A percentile compares a stretch with the other conserved stretches of the same genome.
Evolutionary conservation across 345 rosid genomes (phyloP).

Genomic region (Euphorbia tirucalli): DNA sequence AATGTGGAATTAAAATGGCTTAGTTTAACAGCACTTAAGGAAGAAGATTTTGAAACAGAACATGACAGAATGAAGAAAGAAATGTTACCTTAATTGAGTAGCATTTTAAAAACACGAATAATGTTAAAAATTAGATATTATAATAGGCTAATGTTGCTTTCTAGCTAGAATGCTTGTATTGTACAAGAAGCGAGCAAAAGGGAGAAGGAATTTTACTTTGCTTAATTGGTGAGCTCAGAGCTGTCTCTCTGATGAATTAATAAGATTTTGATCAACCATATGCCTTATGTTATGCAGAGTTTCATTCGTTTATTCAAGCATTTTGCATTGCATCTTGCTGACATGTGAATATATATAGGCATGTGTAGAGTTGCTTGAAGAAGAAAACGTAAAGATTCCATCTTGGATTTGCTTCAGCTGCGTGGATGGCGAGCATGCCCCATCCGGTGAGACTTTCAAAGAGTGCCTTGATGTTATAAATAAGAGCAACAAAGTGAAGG

Average conservation of each 20-base stretch:
- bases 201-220: too few relatives aligned
- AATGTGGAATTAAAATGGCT: neutral
- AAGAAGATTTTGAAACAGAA: neutral
- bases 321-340: neutral
- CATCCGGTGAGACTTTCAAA: slow-evolving; percentile 77
- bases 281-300: too few relatives aligned
- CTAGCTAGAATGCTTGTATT: neutral
- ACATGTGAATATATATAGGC: slow-evolving; percentile 42
- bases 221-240: too few relatives aligned
- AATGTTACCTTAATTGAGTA: neutral
- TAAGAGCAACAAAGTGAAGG: slow-evolving; percentile 54
- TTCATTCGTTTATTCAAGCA: neutral
- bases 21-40: neutral
- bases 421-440: slow-evolving; percentile 73
- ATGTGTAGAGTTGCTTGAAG: slow-evolving; percentile 74
- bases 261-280: too few relatives aligned
- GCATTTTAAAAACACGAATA: neutral
- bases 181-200: too few relatives aligned
- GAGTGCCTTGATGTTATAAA: slow-evolving; percentile 67
- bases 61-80: neutral
- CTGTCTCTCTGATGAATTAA: too few relatives aligned
- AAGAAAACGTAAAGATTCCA: slow-evolving; percentile 70
- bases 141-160: neutral
- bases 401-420: slow-evolving; percentile 90
- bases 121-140: neutral